Base-by-base conservation (phyloP, 176 grass and related monocot genomes). In the Oryza rufipogon region DNA sequence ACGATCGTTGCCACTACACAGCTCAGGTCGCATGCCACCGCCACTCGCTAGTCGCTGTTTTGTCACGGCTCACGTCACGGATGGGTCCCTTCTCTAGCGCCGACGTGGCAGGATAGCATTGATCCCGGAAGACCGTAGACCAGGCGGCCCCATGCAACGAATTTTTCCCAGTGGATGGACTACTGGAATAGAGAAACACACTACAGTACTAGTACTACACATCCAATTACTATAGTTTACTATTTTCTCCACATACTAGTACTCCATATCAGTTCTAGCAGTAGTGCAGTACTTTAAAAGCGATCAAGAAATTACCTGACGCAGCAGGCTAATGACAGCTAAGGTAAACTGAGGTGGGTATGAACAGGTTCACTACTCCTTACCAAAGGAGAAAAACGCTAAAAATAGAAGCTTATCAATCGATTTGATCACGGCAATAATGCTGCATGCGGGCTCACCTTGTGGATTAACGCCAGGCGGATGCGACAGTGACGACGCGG, bases 401-500 rank as follows among this genome's bases (percentile, higher is more conserved):
- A 42, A 4, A 48, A 70, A 58, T 15, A 22, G 56, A 36, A 30
- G 68, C 84, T 49, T 70, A 87, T 74, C 83, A 90, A 79, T 77
- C 54, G 66, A 83, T 83, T 66, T 69, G 64, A 75, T 80, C 68
- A 38, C 80, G 75, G 32, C 38, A 52, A 22, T 22, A 22, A 61
- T 22, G 56, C 56, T 22, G 56, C 20, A 70, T 91, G 80, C 30
- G 69, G 69, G 22, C 39, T 72, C 83, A 79, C 83, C 56, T 22
- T 52, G 33, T 61, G 60, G 77, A 42, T 81, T 92, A 98, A 74
- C 84, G 85, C 93, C 93, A 98, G 9, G 91, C 85, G 22, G 96
- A 98, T 66, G 87, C 91, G 49, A 98, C 87, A 64, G 96, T 87
- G 28, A 98, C 71, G 44, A 86, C 85, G 83, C 93, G 96, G 46